phyloP scores from a whole-genome alignment of 2,329 filamentous ascomycete genomes.

The Hypoxylon sp. region DNA sequence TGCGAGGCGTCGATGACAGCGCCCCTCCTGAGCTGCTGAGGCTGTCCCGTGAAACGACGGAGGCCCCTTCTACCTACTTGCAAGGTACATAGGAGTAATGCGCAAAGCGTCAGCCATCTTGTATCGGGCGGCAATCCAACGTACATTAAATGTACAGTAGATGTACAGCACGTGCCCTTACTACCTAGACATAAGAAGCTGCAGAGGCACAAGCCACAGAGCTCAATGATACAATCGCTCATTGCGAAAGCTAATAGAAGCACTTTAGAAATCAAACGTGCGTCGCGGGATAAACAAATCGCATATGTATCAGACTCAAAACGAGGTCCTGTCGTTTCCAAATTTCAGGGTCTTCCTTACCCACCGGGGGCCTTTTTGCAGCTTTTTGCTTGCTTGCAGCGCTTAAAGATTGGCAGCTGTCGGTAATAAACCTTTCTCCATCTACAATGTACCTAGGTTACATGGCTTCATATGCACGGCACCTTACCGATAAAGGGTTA shows the following conservation, averaged over 20 bases:
- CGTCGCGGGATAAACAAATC: no score
- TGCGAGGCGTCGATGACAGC: background rate
- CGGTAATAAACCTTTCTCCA: no score
- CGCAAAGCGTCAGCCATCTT: background rate
- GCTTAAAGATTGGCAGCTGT: no score
- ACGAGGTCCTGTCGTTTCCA: no score
- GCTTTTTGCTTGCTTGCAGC: no score
- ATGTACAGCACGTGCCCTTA: background rate
- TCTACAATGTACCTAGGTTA: background rate
- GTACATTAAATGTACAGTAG: no score
- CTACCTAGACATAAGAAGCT: background rate
- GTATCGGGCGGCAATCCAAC: background rate
- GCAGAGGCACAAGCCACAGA: background rate
- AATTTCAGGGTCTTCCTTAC: no score
- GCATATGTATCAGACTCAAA: no score
- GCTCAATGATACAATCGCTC: no score
- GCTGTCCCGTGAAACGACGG: background rate
- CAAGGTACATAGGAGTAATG: background rate
- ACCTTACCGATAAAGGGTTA: conserved; percentile 15
- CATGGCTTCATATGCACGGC: background rate
- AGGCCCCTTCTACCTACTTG: background rate
- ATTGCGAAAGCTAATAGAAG: no score
- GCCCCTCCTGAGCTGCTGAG: background rate
- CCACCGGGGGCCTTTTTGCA: no score
- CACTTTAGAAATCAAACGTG: no score